Evolutionary conservation across 208 protist genomes (phyloP), one percentile per base, ranked within the genome.

Genomic region (Trypanosomatidae sp.): DNA sequence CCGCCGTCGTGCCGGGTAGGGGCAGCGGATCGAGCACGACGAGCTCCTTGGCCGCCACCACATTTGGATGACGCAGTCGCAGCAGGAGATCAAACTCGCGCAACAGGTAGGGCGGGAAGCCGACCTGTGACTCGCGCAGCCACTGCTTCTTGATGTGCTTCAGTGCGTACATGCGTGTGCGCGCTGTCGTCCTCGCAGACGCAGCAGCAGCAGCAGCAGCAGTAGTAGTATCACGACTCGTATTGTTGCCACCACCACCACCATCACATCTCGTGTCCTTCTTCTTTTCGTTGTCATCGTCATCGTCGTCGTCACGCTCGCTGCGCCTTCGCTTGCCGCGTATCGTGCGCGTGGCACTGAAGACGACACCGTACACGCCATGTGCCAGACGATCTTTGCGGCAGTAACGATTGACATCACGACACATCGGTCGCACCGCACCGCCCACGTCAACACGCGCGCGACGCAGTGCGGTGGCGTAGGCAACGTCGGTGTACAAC

Each of bases 351-450:
- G 11, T 35, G 5, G 79, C 84, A 26, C 64, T 63, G 23, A 73
- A 83, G 1, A 92, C 84, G 2, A 92, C 76, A 27, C 84, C 84
- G 48, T 92, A 92, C 25, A 89, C 84, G 20, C 83, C 84, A 28
- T 83, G 62, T 2, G 75, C 72, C 42, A 88, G 70, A 20, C 50
- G 47, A 8, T 49, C 49, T 1, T 70, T 48, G 18, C 61, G 66
- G 2, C 49, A 39, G 61, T 87, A 92, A 30, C 61, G 46, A n/a
- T 85, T 51, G 16, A 86, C 68, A 18, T 74, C 68, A 3, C 62
- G 62, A 52, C 84, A 87, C 20, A 70, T 44, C 18, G 48, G 41
- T 10, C 52, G 66, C n/a, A 16, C 11, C 0, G 44, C 40, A 4
- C 71, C 69, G 15, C 53, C 57, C 6, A 82, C 66, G 4, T 66